Base-by-base conservation (phyloP, 164 flowering plant genomes). In the Buxus sempervirens region DNA sequence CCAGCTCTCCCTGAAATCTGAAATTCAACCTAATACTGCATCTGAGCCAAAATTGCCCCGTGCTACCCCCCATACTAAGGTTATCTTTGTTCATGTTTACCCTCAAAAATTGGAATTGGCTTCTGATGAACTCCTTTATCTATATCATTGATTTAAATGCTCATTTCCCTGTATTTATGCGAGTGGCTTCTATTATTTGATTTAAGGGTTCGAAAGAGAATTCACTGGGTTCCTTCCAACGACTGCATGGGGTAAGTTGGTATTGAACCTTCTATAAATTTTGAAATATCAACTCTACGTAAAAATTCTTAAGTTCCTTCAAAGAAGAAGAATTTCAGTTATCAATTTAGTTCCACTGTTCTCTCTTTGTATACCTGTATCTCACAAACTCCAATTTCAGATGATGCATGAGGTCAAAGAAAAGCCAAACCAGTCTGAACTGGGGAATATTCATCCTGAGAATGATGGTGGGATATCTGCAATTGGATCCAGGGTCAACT, bases 181-280 rank as follows among this genome's bases (percentile, higher is more conserved):
- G 22, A 28, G 58, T 58, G 38, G 45, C 27, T 65, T 73, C 24
- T 59, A 58, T 69, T 72, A 12, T 78, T 77, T 78, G 58, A 65
- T 74, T 38, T 28, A 84, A 90, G 98, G 91, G 82, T 54, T 81
- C 85, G 76, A 93, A 89, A 82, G 98, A 93, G 76, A 93, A 93
- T 55, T 81, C 79, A 77, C 58, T 51, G 63, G 76, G 70, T 64
- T 60, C 73, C 62, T 74, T 80, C 69, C 86, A 76, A 59, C 78
- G 75, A 69, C 83, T 78, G 54, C 61, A 74, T 62, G 75, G 76
- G 87, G 95, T 86, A 80, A 73, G 70, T 64, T 48, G 21, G 14
- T 53, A 16, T 36, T 20, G 23, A 60, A 27, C 3, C 45, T 66
- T 38, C 16, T 45, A 28, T 45, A 7, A 32, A 3, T 32, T 32